Evolutionary conservation across 768 basidiomycete genomes (phyloP), one percentile per base, ranked within the genome.

Genomic region (Tylopilus sp.): DNA sequence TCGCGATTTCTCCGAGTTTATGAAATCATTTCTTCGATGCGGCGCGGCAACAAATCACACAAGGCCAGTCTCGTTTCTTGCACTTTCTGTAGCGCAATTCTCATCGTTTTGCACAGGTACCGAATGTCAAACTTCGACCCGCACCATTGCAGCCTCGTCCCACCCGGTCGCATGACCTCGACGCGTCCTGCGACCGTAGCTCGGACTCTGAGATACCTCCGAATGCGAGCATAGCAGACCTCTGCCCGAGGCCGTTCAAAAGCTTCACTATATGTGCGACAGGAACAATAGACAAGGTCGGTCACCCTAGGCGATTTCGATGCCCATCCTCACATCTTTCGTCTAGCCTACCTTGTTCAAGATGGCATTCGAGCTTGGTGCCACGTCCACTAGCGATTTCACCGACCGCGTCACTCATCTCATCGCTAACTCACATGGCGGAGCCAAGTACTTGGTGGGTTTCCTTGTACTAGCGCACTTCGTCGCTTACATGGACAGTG

Each of bases 341-440:
- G 6, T 45, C 17, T 30, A 94, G 92, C 77, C 82, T 0, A 77
- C 78, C 2, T 57, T 95, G 30, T 89, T 89, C 64, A 84, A 83
- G 54, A 81, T 89, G 62, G 91, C 89, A 0, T 72, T 81, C 22
- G 87, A 93, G 59, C 84, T 97, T 14, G 94, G 94, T 12, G 94
- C 91, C 25, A 71, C 71, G 4, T 76, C 81, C 40, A 77, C 81
- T 16, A 79, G 72, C 29, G 86, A 89, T 45, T 85, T 96, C 56
- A 98, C 92, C 0, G 87, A 92, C 64, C 76, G 76, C 42, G 87
- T 90, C n/a, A 95, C 92, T 0, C 93, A 96, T 74, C 78, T 98
- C 21, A 76, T 98, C 37, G 91, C 93, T 0, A 72, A 71, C n/a
- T 77, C 76, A n/a, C 85, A 89, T 62, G 89, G 89, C 4, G 85